Conservation (phyloP, 83 land plant species). For the Diphasiastrum complanatum region DNA sequence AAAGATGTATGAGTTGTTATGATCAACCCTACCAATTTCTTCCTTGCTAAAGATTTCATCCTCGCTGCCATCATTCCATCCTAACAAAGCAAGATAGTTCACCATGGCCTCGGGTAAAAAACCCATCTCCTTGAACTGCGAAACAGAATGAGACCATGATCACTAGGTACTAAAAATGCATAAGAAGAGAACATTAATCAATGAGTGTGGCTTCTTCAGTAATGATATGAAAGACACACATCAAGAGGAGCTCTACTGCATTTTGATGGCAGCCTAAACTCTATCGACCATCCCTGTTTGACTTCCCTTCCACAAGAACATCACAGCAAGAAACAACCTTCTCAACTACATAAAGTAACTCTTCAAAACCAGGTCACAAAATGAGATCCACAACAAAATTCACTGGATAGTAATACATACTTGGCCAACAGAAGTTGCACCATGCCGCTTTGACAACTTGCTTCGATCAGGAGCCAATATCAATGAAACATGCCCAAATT, state of each 20-base stretch:
- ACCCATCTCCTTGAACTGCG: conserved; percentile 95
- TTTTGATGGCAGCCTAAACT: too few species aligned
- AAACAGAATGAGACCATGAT: not conserved
- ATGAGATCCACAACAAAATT: too few species aligned
- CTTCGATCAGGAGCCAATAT: conserved; percentile 97
- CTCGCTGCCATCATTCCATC: conserved; percentile 98
- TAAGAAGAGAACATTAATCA: not conserved
- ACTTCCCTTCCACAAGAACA: too few species aligned
- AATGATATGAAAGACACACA: not conserved
- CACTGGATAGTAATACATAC: too few species aligned
- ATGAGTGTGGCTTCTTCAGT: not conserved
- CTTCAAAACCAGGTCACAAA: too few species aligned
- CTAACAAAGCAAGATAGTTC: conserved; percentile 86
- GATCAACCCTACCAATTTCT: conserved; percentile 77
- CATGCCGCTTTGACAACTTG: conserved; percentile 94
- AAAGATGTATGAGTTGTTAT: not conserved
- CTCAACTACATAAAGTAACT: too few species aligned
- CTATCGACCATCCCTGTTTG: too few species aligned
- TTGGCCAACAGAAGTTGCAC: conserved; percentile 98
- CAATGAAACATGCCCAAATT: conserved; percentile 90
- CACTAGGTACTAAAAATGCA: conserved; percentile 7
- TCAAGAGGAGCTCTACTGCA: too few species aligned
- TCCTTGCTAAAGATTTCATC: conserved; percentile 80
- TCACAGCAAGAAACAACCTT: too few species aligned
- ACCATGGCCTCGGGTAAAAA: conserved; percentile 82